Conservation (phyloP, 2,329 filamentous ascomycete genomes). For the Periconia macrospinosa region DNA sequence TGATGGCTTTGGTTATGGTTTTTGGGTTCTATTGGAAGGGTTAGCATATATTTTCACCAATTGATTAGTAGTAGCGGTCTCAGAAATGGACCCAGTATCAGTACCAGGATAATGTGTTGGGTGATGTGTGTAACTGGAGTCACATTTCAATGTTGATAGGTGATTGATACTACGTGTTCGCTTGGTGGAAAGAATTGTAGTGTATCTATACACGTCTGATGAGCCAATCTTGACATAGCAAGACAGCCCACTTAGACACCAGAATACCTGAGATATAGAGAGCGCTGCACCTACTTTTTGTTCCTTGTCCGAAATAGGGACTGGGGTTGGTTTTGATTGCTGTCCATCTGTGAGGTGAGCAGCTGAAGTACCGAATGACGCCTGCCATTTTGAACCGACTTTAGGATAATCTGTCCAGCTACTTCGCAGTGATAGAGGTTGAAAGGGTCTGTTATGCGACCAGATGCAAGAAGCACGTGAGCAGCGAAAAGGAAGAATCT, state of each 20-base stretch:
- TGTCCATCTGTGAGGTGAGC: constrained; percentile 14
- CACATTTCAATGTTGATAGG: not conserved
- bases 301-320: not conserved
- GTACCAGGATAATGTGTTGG: not conserved
- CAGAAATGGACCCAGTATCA: not conserved
- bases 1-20: constrained; percentile 29
- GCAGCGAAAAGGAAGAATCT: constrained; percentile 18
- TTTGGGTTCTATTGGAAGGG: constrained; percentile 13
- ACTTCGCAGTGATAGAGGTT: not conserved
- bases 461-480: constrained; percentile 38
- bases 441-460: constrained; percentile 2
- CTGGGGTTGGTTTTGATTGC: constrained; percentile 2
- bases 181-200: no score
- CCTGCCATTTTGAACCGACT: constrained; percentile 1
- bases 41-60: not conserved
- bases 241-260: not conserved
- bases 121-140: not conserved
- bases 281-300: constrained; percentile 16
- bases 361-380: constrained; percentile 22
- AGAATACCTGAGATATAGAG: not conserved
- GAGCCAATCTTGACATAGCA: not conserved
- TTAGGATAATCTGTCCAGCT: not conserved
- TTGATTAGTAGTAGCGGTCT: not conserved
- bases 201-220: no score
- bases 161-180: not conserved